Conservation (phyloP, 2,329 filamentous ascomycete genomes). For the Monilinia laxa region DNA sequence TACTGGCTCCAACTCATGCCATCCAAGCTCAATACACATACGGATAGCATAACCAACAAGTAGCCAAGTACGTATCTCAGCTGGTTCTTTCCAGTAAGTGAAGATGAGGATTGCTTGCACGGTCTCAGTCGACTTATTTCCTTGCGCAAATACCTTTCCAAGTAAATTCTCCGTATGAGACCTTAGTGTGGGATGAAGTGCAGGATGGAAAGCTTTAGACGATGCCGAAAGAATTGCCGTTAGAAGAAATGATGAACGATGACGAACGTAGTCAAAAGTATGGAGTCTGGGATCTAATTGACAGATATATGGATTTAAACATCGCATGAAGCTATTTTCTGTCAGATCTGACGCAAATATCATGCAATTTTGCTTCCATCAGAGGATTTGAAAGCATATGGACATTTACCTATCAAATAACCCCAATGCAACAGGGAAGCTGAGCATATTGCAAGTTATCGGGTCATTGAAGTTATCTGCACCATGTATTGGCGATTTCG, state of each 20-base stretch:
- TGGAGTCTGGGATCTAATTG: constrained; percentile 44
- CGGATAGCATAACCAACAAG: constrained; percentile 45
- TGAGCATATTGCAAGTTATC: constrained; percentile 36
- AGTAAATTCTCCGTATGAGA: constrained; percentile 41
- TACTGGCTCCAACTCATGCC: constrained; percentile 38
- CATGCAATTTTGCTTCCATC: neutral
- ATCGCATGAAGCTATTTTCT: constrained; percentile 41
- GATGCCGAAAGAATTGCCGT: constrained; percentile 42
- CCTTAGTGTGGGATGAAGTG: constrained; percentile 38
- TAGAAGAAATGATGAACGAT: constrained; percentile 43
- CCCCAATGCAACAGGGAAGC: constrained; percentile 36
- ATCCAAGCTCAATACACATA: constrained; percentile 45
- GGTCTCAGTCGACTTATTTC: constrained; percentile 43
- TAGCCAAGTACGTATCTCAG: constrained; percentile 45
- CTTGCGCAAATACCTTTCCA: constrained; percentile 38
- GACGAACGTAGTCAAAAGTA: constrained; percentile 43
- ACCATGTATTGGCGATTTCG: constrained; percentile 4
- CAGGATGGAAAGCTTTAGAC: constrained; percentile 43
- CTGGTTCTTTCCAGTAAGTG: constrained; percentile 47
- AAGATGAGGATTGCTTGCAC: constrained; percentile 44
- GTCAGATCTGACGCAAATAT: neutral
- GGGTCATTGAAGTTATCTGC: constrained; percentile 37
- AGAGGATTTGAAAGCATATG: too few species aligned
- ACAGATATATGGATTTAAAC: constrained; percentile 45
- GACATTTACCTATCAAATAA: neutral